These are phyloP conservation scores for Multifurca ochricompacta DNA, from an alignment of 768 basidiomycete species.

Conservation along the genomic window DNA sequence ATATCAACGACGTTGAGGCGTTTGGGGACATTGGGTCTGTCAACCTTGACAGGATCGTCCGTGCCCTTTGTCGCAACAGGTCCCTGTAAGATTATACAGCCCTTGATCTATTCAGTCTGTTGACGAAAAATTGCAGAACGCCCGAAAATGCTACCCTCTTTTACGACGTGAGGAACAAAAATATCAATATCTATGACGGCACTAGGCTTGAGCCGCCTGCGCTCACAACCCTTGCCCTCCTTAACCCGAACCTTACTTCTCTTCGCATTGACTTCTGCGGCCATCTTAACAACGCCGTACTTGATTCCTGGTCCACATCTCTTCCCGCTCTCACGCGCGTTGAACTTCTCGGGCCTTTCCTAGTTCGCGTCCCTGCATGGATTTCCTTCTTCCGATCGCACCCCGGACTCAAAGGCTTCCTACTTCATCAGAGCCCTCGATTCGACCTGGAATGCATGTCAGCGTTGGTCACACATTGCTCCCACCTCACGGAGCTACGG, in stretches of 20 bases:
- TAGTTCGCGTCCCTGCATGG: slow-evolving; percentile 72
- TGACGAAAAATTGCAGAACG: slow-evolving; percentile 40
- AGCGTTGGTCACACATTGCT: slow-evolving; percentile 44
- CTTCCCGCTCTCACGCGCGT: slow-evolving; percentile 63
- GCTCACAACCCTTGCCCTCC: slow-evolving; percentile 58
- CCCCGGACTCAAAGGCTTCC: slow-evolving; percentile 58
- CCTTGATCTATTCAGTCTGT: not conserved
- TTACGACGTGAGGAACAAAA: slow-evolving; percentile 63
- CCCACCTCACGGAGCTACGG: slow-evolving; percentile 61
- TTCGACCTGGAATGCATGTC: slow-evolving; percentile 67
- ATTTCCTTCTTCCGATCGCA: slow-evolving; percentile 59
- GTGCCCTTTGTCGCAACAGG: slow-evolving; percentile 73
- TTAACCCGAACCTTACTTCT: slow-evolving; percentile 77
- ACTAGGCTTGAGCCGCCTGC: slow-evolving; percentile 69
- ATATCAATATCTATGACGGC: slow-evolving; percentile 76
- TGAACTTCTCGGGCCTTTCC: slow-evolving; percentile 82
- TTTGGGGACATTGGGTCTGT: slow-evolving; percentile 80
- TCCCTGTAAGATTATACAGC: slow-evolving; percentile 50
- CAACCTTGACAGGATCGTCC: slow-evolving; percentile 80
- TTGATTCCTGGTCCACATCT: slow-evolving; percentile 49
- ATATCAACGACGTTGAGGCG: slow-evolving; percentile 85
- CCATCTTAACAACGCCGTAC: slow-evolving; percentile 55
- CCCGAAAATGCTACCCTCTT: slow-evolving; percentile 76
- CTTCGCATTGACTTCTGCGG: slow-evolving; percentile 86
- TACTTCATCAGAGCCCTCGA: slow-evolving; percentile 79